phyloP scores from a whole-genome alignment of 257 asterid species.

The Nicotiana benthamiana region DNA sequence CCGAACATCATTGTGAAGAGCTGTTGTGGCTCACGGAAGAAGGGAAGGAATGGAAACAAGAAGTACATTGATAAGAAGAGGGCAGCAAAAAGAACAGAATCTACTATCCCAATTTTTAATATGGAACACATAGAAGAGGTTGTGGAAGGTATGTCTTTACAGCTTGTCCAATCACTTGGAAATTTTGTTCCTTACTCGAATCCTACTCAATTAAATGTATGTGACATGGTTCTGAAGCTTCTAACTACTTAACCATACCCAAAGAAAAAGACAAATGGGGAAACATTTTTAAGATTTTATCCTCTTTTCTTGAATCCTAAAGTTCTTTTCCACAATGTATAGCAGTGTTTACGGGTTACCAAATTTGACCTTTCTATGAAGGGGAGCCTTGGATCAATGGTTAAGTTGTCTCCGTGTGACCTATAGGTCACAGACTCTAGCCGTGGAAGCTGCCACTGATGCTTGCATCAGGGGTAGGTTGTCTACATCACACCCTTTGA shows the following conservation, averaged over 20 bases:
- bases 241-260: neutral
- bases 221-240: neutral
- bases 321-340: neutral
- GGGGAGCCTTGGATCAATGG: no score
- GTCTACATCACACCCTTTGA: no score
- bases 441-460: no score
- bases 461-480: no score
- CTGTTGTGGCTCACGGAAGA: slow-evolving; percentile 59
- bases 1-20: slow-evolving; percentile 55
- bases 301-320: neutral
- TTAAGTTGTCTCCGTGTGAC: neutral
- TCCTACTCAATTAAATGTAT: neutral
- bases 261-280: neutral
- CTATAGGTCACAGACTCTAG: no score
- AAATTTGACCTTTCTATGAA: neutral
- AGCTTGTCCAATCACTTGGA: neutral
- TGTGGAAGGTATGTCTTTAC: slow-evolving; percentile 25
- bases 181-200: neutral
- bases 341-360: neutral
- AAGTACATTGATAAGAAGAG: slow-evolving; percentile 35
- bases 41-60: slow-evolving; percentile 43
- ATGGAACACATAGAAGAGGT: slow-evolving; percentile 39
- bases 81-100: slow-evolving; percentile 33
- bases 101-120: slow-evolving; percentile 36
- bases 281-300: neutral